Evolutionary conservation across 768 basidiomycete genomes (phyloP).

Genomic region (Mycena indigotica): DNA sequence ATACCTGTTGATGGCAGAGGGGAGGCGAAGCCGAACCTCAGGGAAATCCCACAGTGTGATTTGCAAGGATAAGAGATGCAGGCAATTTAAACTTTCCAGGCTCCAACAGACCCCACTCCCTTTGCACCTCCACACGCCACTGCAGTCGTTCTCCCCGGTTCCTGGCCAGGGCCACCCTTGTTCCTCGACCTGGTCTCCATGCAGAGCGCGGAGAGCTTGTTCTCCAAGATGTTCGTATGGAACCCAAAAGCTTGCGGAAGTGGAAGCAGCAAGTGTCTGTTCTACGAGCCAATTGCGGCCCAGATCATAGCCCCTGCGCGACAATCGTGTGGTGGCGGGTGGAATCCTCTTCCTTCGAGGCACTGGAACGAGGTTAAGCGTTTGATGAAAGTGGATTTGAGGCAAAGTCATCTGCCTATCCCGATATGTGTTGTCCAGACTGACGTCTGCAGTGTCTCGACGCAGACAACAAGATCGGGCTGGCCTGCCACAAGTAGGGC

Average conservation of each 20-base stretch:
- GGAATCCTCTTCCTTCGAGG: constrained; percentile 74
- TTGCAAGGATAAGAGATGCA: no score
- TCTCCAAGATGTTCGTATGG: not conserved
- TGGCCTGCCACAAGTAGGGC: no score
- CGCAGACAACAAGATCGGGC: no score
- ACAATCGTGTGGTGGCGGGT: constrained; percentile 71
- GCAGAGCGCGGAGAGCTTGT: not conserved
- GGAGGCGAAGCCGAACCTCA: no score
- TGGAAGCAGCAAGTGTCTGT: constrained; percentile 45
- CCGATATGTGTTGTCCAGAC: no score
- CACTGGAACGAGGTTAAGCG: constrained; percentile 43
- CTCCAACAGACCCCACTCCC: constrained; percentile 68
- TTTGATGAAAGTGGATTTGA: no score
- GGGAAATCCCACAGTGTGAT: no score
- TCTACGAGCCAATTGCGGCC: constrained; percentile 80
- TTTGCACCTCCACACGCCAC: constrained; percentile 81
- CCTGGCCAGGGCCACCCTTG: constrained; percentile 39
- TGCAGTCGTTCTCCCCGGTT: constrained; percentile 62
- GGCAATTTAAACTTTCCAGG: constrained; percentile 66
- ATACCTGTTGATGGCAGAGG: no score
- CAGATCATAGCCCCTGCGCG: constrained; percentile 75
- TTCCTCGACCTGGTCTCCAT: not conserved
- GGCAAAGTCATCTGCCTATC: no score
- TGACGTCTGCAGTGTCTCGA: no score
- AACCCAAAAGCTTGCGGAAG: not conserved